phyloP scores from a whole-genome alignment of 1,284 basidiomycete species.

The Trametes pubescens region DNA sequence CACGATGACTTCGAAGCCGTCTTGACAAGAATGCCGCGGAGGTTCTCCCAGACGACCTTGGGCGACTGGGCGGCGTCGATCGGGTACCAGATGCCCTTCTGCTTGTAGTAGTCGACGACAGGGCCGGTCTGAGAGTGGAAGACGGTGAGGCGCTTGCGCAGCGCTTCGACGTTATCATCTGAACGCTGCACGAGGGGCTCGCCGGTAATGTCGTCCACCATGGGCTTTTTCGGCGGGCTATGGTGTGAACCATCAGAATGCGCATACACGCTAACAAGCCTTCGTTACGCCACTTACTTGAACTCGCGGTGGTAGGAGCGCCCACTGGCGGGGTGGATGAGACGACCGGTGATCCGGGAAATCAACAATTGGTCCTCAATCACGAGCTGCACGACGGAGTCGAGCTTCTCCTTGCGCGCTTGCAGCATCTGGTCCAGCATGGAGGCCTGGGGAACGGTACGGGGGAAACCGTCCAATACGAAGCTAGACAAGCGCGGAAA shows the following conservation, averaged over 20 bases:
- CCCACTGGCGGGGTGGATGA: conserved; percentile 91
- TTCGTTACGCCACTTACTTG: conserved; percentile 64
- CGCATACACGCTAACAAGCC: not conserved
- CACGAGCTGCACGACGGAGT: conserved; percentile 91
- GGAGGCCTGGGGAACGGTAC: conserved; percentile 97
- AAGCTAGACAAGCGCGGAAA: conserved; percentile 63
- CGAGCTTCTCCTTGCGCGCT: conserved; percentile 84
- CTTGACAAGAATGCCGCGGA: conserved; percentile 66
- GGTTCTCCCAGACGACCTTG: conserved; percentile 88
- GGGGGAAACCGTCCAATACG: conserved; percentile 98
- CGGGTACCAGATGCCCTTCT: conserved; percentile 87
- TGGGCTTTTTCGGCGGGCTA: conserved; percentile 95
- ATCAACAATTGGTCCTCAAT: conserved; percentile 97
- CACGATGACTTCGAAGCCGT: conserved; percentile 34
- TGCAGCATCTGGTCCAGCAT: conserved; percentile 95
- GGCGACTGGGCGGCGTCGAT: conserved; percentile 96
- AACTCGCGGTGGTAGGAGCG: conserved; percentile 96
- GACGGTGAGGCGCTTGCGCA: conserved; percentile 86
- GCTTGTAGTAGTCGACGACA: conserved; percentile 97
- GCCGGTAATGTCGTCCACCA: conserved; percentile 94
- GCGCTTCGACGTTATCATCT: conserved; percentile 93
- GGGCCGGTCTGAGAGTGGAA: conserved; percentile 96
- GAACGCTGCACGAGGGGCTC: conserved; percentile 94
- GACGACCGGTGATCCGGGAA: conserved; percentile 95
- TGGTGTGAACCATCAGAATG: conserved; percentile 19